Evolutionary conservation across 2,329 filamentous ascomycete species (phyloP), one percentile per base, ranked within the genome.

Genomic region (Penicillium sp.): DNA sequence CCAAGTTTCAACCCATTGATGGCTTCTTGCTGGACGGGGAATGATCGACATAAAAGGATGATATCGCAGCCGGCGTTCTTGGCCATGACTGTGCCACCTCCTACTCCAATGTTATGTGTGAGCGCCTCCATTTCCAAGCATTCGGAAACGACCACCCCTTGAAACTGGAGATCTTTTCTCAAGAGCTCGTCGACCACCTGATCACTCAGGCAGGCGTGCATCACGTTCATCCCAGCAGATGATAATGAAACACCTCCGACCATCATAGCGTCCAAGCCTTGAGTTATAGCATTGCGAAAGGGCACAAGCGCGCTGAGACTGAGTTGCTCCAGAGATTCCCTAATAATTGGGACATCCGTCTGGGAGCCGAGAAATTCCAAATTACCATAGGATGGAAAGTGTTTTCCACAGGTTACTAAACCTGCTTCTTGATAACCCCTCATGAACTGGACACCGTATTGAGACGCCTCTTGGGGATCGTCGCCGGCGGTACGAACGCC

Each of bases 111-210:
- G 67, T 97, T 95, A 70, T 96, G 91, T 63, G 91, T 94, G 9
- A 97, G 83, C 0, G 93, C 92, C 70, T 97, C 93, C 93, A 97
- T 97, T 73, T 97, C 93, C 8, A 97, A 78, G 65, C 93, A 97
- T 71, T 97, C 93, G 0, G 93, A 97, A 50, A 97, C 91, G 25
- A 94, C 92, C 2, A 97, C 93, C 1, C 93, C 93, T 50, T 91
- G 85, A 67, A 97, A 97, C 2, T 89, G 89, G 25, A 97, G 83
- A 64, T 97, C 92, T 59, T 89, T 89, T n/a, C 93, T 85, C 4
- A 97, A 80, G 23, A 97, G 78, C 58, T 94, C 91, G 69, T 96
- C 90, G 3, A 97, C 92, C 1, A 97, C 91, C 73, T 96, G 91
- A 66, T 97, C 89, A 0, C 91, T 95, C 3, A 97, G 80, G 72